These are phyloP conservation scores for carrot (Daucus carota) DNA, from an alignment of 129 eudicot genomes.

Conservation along the genomic window DH1_v3.0 NC_030381.2:46821001-46821500, in stretches of 20 bases:
- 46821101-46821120: not conserved
- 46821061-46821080: not conserved
- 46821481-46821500: not conserved
- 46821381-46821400: conserved; percentile 98
- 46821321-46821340: not conserved
- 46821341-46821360: conserved; percentile 44
- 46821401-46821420: conserved; percentile 81
- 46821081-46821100: not conserved
- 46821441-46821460: conserved; percentile 53
- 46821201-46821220: conserved; percentile 53
- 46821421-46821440: conserved; percentile 57
- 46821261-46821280: conserved; percentile 48
- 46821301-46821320: not conserved
- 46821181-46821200: conserved; percentile 41
- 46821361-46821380: conserved; percentile 95
- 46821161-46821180: conserved; percentile 58
- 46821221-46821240: conserved; percentile 61
- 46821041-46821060: not conserved
- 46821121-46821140: not conserved
- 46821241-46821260: conserved; percentile 87
- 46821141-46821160: conserved; percentile 8
- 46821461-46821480: conserved; percentile 42
- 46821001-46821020: not conserved
- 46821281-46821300: not conserved
- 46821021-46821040: not conserved